These are phyloP conservation scores for Aspergillus incahuasiensis DNA, from an alignment of 495 filamentous ascomycete species.

Conservation along the genomic window DNA sequence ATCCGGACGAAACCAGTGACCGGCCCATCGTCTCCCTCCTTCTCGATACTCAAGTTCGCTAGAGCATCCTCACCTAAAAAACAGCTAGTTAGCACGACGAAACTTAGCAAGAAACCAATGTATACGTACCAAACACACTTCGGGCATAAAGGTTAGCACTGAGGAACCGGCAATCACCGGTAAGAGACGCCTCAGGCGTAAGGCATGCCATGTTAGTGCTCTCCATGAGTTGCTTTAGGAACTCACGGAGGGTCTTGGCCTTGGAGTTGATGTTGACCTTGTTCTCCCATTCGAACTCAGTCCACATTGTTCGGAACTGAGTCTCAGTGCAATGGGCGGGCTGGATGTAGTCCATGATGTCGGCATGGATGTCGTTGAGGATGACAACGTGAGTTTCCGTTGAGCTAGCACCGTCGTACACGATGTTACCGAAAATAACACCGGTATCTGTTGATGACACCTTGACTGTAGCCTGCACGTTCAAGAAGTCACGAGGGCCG, in stretches of 20 bases:
- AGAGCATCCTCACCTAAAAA: slow-evolving; percentile 91
- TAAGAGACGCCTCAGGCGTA: slow-evolving; percentile 91
- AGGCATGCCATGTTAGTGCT: slow-evolving; percentile 98
- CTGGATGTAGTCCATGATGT: slow-evolving; percentile 99
- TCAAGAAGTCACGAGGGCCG: slow-evolving; percentile 91
- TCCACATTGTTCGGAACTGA: slow-evolving; percentile 99
- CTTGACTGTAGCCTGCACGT: slow-evolving; percentile 98
- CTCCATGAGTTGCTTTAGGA: slow-evolving; percentile 92
- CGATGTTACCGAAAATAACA: slow-evolving; percentile 98
- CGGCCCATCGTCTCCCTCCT: slow-evolving; percentile 91
- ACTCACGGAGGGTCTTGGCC: slow-evolving; percentile 86
- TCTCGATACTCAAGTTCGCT: slow-evolving; percentile 96
- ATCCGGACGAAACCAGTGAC: slow-evolving; percentile 99
- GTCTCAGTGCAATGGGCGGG: slow-evolving; percentile 95
- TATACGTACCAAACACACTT: slow-evolving; percentile 90
- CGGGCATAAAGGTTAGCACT: slow-evolving; percentile 96
- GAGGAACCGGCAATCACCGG: slow-evolving; percentile 97
- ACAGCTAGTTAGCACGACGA: slow-evolving; percentile 21
- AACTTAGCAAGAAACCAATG: neutral
- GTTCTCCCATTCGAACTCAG: slow-evolving; percentile 99
- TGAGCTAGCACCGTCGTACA: slow-evolving; percentile 93
- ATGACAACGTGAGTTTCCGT: slow-evolving; percentile 98
- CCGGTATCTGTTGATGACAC: slow-evolving; percentile 97
- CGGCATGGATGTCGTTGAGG: slow-evolving; percentile 96
- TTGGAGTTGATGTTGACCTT: slow-evolving; percentile 99